A percentile compares a stretch with the other conserved stretches of the same genome.
Evolutionary conservation across 2,329 filamentous ascomycete species (phyloP).

Genomic region (Pestalotiopsis sp.): DNA sequence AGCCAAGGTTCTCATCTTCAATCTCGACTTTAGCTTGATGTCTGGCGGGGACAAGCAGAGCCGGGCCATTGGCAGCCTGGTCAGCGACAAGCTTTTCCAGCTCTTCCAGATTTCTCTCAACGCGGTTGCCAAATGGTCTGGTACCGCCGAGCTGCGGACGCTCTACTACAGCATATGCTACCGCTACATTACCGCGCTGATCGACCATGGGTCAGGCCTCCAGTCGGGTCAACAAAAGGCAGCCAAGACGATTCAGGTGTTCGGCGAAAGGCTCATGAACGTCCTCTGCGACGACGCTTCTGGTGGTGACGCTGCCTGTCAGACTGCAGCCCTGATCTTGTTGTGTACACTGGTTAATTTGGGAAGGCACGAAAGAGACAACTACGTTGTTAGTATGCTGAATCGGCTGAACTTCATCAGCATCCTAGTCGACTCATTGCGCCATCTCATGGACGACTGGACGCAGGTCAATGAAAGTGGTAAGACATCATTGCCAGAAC

Average conservation of each 20-base stretch:
- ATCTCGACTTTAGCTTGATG: constrained; percentile 60
- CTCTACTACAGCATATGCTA: constrained; percentile 92
- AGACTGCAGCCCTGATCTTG: constrained; percentile 84
- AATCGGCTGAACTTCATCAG: constrained; percentile 88
- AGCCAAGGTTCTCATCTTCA: constrained; percentile 71
- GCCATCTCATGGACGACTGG: constrained; percentile 74
- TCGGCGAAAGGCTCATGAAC: constrained; percentile 79
- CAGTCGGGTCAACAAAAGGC: constrained; percentile 58
- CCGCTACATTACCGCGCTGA: constrained; percentile 75
- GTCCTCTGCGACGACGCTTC: constrained; percentile 93
- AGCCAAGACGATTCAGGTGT: constrained; percentile 68
- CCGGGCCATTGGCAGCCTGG: constrained; percentile 64
- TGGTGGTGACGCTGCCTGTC: constrained; percentile 77
- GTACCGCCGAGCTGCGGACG: constrained; percentile 72
- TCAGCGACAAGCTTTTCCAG: constrained; percentile 87
- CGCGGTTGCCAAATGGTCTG: constrained; percentile 74
- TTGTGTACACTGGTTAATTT: constrained; percentile 76
- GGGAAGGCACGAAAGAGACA: constrained; percentile 70
- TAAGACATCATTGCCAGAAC: constrained; percentile 39
- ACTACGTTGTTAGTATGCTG: constrained; percentile 76
- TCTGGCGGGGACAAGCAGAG: constrained; percentile 43
- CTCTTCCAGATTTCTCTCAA: constrained; percentile 86
- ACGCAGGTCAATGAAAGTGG: constrained; percentile 57
- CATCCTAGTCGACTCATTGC: constrained; percentile 85
- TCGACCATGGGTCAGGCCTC: constrained; percentile 51